Base-by-base conservation (phyloP, 495 filamentous ascomycete genomes). In the Penicillium atrosanguineum region DNA sequence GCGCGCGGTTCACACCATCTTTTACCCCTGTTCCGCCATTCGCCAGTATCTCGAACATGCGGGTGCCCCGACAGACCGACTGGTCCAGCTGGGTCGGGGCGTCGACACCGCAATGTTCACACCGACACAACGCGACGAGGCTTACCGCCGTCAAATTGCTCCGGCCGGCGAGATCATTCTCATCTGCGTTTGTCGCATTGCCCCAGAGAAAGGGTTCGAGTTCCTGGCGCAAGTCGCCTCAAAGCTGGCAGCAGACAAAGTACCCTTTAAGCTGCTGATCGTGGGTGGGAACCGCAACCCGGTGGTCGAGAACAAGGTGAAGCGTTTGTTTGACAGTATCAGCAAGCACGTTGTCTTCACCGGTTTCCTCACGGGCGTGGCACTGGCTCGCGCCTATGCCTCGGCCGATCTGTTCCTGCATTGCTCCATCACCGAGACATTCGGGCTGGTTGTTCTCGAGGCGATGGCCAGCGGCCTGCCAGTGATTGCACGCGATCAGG, bases 401-500 rank as follows among this genome's bases (percentile, higher is more conserved):
- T 77, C 75, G 0, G 82, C 76, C 4, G 83, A 87, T 56, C 51
- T 87, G 21, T 86, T 87, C 54, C 63, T 87, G 14, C 83, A 87
- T 53, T 84, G 81, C 64, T 86, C 83, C 18, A 75, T 85, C 52
- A 85, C 81, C 15, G 84, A 87, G 61, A 86, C 82, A 0, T 87
- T 87, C 60, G 84, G 84, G 1, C 67, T 87, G 18, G 82, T 86
- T 1, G 81, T 85, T 3, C 67, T 87, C 0, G 84, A 87, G 59
- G 78, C 80, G 6, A 86, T 87, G 84, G 82, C 83, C 0, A 84
- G 81, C 61, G 82, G 81, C 8, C 67, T 87, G 4, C 82, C 83
- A 0, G 83, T 87, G 7, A 75, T 87, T 46, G 84, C 83, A 7
- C 72, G 83, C 40, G 82, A 85, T 55, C 79, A 83, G 56, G 84